Evolutionary conservation across 2,329 filamentous ascomycete genomes (phyloP), one percentile per base, ranked within the genome.

Genomic region (Septoria linicola): DNA sequence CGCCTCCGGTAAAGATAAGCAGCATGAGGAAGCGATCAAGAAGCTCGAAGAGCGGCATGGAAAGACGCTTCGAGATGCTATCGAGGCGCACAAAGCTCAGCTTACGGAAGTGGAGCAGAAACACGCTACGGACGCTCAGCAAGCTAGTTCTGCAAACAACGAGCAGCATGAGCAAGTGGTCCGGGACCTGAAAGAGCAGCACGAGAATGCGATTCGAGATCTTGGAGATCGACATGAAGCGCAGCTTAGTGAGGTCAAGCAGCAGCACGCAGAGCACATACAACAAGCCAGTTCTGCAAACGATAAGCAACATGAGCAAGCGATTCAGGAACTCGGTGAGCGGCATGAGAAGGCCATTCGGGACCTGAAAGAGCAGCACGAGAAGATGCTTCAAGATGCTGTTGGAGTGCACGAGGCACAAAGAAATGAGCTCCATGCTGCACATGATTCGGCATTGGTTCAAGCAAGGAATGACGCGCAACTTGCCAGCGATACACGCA

Each of bases 241-340:
- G n/a, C n/a, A 51, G 36, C 47, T 54, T 13, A 17, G 27, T 27
- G 14, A 54, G 34, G 36, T 42, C n/a, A 25, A 20, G 16, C 34
- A 40, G 21, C 5, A 27, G 5, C 49, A 55, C 30, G 49, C 31
- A 27, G 49, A 57, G 25, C 35, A 41, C 2, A 40, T 39, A 11
- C 34, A 19, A 7, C 25, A 27, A 27, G 23, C 10, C 23, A 17
- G 35, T n/a, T 21, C 37, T 17, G 20, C 48, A 14, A 43, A 36
- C 41, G 27, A 44, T 13, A 27, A n/a, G n/a, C n/a, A n/a, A n/a
- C n/a, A n/a, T n/a, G n/a, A n/a, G n/a, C n/a, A n/a, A n/a, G n/a
- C n/a, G n/a, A n/a, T n/a, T n/a, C n/a, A n/a, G n/a, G n/a, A n/a
- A n/a, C n/a, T n/a, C n/a, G n/a, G n/a, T n/a, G n/a, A 42, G 16